Conservation (phyloP, 768 basidiomycete species). For the Leccinum barrowsii region DNA sequence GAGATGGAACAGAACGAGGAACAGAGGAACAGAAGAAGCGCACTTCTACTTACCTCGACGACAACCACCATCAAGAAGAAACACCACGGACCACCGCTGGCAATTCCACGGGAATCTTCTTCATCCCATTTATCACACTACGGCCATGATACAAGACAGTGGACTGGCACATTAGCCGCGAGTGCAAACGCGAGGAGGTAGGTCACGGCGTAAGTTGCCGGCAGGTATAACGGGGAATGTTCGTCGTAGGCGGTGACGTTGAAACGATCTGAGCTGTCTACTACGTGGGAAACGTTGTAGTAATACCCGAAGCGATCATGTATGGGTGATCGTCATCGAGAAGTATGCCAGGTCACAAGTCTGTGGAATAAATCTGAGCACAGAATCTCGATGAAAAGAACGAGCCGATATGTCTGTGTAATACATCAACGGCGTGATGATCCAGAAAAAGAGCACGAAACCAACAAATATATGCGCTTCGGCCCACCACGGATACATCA, state of each 20-base stretch:
- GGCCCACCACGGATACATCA: too few relatives aligned
- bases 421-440: too few relatives aligned
- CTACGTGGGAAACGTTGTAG: conserved; percentile 76
- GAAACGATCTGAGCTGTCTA: conserved; percentile 62
- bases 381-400: not conserved
- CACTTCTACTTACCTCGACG: conserved; percentile 52
- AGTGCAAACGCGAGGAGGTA: conserved; percentile 86
- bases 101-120: conserved; percentile 67
- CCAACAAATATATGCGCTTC: too few relatives aligned
- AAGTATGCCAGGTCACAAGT: too few relatives aligned
- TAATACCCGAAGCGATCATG: conserved; percentile 68
- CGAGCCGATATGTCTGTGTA: too few relatives aligned
- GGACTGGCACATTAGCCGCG: conserved; percentile 80
- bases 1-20: not conserved
- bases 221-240: conserved; percentile 90
- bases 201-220: conserved; percentile 83
- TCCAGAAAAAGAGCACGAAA: too few relatives aligned
- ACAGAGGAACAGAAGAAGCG: not conserved
- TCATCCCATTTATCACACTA: conserved; percentile 66
- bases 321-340: conserved; percentile 71
- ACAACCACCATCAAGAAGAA: conserved; percentile 70
- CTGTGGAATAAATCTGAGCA: too few relatives aligned
- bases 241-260: conserved; percentile 70
- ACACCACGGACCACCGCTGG: not conserved
- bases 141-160: conserved; percentile 83